Conservation (phyloP, 768 basidiomycete genomes). For the Thelephora ganbajun region DNA sequence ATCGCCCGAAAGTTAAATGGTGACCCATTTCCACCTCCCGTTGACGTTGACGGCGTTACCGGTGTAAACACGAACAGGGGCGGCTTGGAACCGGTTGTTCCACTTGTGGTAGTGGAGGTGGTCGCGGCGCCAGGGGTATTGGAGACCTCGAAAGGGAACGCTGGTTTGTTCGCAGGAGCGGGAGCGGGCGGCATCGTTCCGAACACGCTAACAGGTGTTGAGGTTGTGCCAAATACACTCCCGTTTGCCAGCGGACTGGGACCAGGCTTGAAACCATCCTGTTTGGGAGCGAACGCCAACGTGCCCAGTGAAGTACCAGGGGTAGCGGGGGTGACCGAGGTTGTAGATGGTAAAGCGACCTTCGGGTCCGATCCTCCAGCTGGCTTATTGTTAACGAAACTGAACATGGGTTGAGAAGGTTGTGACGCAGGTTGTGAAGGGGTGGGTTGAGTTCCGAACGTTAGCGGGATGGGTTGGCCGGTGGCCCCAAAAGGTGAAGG, state of each 20-base stretch:
- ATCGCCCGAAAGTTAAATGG: slow-evolving; percentile 3
- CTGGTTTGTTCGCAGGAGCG: slow-evolving; percentile 1
- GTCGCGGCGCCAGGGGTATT: not conserved
- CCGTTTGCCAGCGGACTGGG: slow-evolving; percentile 1
- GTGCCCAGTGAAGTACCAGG: slow-evolving; percentile 7
- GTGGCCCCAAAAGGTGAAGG: not conserved
- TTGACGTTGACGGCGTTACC: slow-evolving; percentile 2
- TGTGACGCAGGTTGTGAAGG: too few species aligned
- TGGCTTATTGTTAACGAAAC: too few species aligned
- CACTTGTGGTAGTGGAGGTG: not conserved
- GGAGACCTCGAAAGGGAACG: slow-evolving; percentile 8
- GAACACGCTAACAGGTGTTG: not conserved
- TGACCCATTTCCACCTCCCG: not conserved
- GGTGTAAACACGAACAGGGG: slow-evolving; percentile 7
- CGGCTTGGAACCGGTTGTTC: slow-evolving; percentile 1
- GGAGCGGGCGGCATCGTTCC: too few species aligned
- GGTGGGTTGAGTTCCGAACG: not conserved
- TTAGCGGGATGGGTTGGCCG: not conserved
- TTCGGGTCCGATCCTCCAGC: too few species aligned
- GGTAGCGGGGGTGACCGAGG: slow-evolving; percentile 2
- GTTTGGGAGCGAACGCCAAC: slow-evolving; percentile 7
- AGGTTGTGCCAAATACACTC: not conserved
- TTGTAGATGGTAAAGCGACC: not conserved
- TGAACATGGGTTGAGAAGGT: too few species aligned
- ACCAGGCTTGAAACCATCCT: slow-evolving; percentile 4